Evolutionary conservation across 345 rosid genomes (phyloP).

Genomic region (Arabidopsis arenosa): DNA sequence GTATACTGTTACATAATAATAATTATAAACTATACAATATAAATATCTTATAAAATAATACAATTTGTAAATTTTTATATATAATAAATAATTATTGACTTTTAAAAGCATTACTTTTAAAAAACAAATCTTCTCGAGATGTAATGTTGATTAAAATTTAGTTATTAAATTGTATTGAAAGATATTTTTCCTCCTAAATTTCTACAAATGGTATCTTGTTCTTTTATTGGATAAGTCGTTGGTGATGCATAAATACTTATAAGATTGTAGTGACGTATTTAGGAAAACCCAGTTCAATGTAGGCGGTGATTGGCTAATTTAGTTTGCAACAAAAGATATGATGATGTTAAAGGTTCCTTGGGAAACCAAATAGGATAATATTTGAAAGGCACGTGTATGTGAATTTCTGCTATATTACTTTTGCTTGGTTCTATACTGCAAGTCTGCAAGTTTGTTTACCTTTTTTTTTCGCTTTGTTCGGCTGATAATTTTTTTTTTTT

Average conservation of each 20-base stretch:
- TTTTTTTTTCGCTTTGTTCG: no score
- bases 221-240: neutral
- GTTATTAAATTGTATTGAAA: neutral
- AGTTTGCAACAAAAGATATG: neutral
- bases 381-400: neutral
- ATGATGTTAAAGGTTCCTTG: neutral
- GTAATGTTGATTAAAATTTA: no score
- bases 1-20: no score
- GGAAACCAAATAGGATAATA: slow-evolving; percentile 2
- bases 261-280: neutral
- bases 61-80: no score
- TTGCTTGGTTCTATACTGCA: no score
- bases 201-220: neutral
- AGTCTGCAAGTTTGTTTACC: no score
- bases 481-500: no score
- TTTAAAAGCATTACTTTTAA: no score
- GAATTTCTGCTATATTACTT: neutral
- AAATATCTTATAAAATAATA: no score
- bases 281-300: neutral
- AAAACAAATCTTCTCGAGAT: no score
- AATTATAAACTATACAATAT: no score
- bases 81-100: no score
- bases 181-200: neutral
- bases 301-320: neutral
- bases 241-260: neutral